Base-by-base conservation (phyloP, 495 filamentous ascomycete genomes). In the Aspergillus haitiensis region DNA sequence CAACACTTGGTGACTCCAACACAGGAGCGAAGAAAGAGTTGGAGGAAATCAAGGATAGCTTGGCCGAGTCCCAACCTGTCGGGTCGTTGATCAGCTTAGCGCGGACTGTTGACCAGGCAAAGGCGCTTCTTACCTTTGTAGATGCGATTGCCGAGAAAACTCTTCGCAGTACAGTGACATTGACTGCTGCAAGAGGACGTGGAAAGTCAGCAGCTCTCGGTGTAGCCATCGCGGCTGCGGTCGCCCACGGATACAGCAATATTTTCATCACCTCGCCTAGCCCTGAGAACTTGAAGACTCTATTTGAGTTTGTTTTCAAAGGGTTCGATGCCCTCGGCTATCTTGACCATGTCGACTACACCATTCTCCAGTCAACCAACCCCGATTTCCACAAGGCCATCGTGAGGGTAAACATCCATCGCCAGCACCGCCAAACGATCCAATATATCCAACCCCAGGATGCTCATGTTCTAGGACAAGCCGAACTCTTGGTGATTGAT, bases 311-410 rank as follows among this genome's bases (percentile, higher is more conserved):
- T 62, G 84, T 98, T 1, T 99, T 99, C 81, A 97, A 97, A 71
- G 95, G 92, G 1, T 99, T 99, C 62, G 95, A 99, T 70, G 91
- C 92, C 2, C 79, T 99, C 16, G 85, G 86, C 35, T 98, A 98
- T 67, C 82, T 91, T 55, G 95, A 99, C 64, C 94, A 98, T 67
- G 85, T 89, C 49, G 95, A 99, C 67, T 99, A 99, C 70, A 93
- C 92, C 46, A 98, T 99, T 65, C 90, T 99, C 56, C 95, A 99
- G 66, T 97, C 93, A 0, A 98, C 93, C 5, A 98, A 98, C 74
- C 93, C 95, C 2, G 93, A 96, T 54, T 98, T 99, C 80, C 96
- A 97, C 78, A 98, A 99, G 78, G 94, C 94, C 13, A 94, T 99
- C 66, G 95, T 99, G 4, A 78, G 94, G 34, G 95, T 99, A 44